These are phyloP conservation scores for Verbena officinalis DNA, from an alignment of 257 asterid species.

Conservation along the genomic window DNA sequence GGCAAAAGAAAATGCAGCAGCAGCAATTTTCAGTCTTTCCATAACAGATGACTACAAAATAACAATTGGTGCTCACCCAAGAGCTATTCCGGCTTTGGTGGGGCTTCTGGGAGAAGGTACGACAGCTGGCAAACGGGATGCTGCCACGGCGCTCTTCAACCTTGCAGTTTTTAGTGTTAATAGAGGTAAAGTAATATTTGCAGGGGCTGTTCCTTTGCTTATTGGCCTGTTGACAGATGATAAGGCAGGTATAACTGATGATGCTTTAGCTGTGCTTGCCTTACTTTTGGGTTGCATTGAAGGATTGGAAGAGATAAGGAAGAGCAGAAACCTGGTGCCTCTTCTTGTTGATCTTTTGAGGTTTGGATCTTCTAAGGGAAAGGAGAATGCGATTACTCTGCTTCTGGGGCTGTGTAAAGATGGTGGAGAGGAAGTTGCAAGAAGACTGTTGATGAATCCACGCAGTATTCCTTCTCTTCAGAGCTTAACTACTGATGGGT, in stretches of 20 bases:
- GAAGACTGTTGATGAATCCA: slow-evolving; percentile 70
- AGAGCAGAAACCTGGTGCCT: slow-evolving; percentile 56
- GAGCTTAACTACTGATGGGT: slow-evolving; percentile 60
- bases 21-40: slow-evolving; percentile 78
- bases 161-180: slow-evolving; percentile 63
- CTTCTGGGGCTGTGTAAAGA: slow-evolving; percentile 77
- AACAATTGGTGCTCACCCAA: slow-evolving; percentile 58
- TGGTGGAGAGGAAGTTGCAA: slow-evolving; percentile 75
- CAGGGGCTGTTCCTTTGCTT: slow-evolving; percentile 80
- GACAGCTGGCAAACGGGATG: slow-evolving; percentile 72
- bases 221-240: slow-evolving; percentile 70
- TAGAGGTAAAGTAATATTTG: slow-evolving; percentile 42
- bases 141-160: slow-evolving; percentile 85
- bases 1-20: slow-evolving; percentile 89
- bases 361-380: slow-evolving; percentile 78
- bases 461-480: slow-evolving; percentile 78
- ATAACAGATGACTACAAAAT: slow-evolving; percentile 65
- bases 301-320: slow-evolving; percentile 72
- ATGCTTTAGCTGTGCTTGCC: slow-evolving; percentile 71
- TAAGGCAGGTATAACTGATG: slow-evolving; percentile 84
- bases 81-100: slow-evolving; percentile 71
- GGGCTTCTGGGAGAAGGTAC: slow-evolving; percentile 74
- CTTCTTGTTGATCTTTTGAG: slow-evolving; percentile 84
- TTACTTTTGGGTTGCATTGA: slow-evolving; percentile 62
- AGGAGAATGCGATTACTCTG: slow-evolving; percentile 74